Evolutionary conservation across 805 yeast genomes (phyloP).

Genomic region (Candida krabiensis): DNA sequence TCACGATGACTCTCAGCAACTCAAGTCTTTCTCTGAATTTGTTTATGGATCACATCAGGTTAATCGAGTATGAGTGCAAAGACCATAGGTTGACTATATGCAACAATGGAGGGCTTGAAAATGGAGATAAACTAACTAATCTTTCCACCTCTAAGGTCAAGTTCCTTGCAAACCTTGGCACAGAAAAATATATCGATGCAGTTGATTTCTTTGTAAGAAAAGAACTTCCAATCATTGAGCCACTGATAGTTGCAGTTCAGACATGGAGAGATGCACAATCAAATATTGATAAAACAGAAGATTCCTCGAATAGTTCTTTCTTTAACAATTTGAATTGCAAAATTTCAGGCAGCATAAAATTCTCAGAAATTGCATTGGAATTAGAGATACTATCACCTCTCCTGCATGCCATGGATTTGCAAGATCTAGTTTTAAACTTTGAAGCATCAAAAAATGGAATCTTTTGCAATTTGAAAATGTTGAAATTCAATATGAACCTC

Average conservation of each 20-base stretch:
- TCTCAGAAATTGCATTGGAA: constrained; percentile 11
- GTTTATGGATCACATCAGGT: constrained; percentile 7
- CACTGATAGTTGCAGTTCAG: constrained; percentile 14
- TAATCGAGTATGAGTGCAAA: constrained; percentile 17
- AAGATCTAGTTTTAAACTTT: constrained; percentile 10
- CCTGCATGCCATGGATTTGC: constrained; percentile 17
- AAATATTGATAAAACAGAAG: background rate
- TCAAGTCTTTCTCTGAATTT: constrained; percentile 1
- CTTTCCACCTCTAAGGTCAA: constrained; percentile 13
- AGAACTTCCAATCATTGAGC: constrained; percentile 25
- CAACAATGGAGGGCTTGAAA: constrained; percentile 21
- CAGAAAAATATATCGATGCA: constrained; percentile 19
- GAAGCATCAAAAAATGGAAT: constrained; percentile 11
- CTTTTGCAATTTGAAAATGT: constrained; percentile 9
- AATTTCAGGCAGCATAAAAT: constrained; percentile 6
- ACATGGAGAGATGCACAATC: constrained; percentile 14
- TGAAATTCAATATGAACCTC: constrained; percentile 8
- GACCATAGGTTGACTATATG: constrained; percentile 16
- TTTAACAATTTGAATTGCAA: constrained; percentile 2
- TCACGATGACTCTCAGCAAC: constrained; percentile 18
- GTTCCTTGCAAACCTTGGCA: constrained; percentile 22
- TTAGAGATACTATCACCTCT: constrained; percentile 18
- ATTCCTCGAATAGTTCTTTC: background rate
- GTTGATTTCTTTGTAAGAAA: constrained; percentile 21
- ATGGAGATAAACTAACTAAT: constrained; percentile 24